Evolutionary conservation across 1,284 basidiomycete species (phyloP), one percentile per base, ranked within the genome.

Genomic region (Heterobasidion irregulare): DNA sequence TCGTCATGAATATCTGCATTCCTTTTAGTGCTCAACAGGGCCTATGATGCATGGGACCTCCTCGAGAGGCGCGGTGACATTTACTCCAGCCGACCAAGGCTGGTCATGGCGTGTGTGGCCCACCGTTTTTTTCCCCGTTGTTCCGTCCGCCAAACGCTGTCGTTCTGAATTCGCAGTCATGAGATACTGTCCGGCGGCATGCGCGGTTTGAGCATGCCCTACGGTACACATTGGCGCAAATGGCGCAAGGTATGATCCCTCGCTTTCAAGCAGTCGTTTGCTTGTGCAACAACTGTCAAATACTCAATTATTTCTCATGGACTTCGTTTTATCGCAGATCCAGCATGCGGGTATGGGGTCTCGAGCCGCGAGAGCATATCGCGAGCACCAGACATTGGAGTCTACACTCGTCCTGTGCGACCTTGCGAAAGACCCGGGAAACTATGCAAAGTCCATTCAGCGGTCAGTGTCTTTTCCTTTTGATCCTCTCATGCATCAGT

Each of bases 31-130:
- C 55, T 72, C 7, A 67, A 65, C 18, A 66, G 61, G 15, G 52
- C 64, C 6, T 61, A 69, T 46, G 63, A 61, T 2, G 66, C 68
- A 2, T 65, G 61, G 8, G 71, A 73, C 41, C 61, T 73, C 4
- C 59, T 74, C 6, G 71, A 74, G 26, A 72, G 68, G 55, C 64
- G 65, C 16, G 66, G 68, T 8, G 65, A 65, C 38, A 71, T 72
- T 10, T 73, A 72, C 56, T 73, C 71, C 4, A 70, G 68, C 47
- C 63, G 72, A n/a, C 72, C 16, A 13, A 10, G 46, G 10, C 46
- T 47, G 12, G 12, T 47, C 18, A 47, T 47, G 46, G 46, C 46
- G 46, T 47, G 18, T 7, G 46, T 19, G 16, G 12, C 8, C 12
- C 41, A 44, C 41, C 26, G 5, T 26, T 26, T 26, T 26, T 5